Percentiles rank a stretch among this genome's conserved stretches.
Conservation (phyloP, 148 eudicot species). For the Gaultheria prostrata region DNA sequence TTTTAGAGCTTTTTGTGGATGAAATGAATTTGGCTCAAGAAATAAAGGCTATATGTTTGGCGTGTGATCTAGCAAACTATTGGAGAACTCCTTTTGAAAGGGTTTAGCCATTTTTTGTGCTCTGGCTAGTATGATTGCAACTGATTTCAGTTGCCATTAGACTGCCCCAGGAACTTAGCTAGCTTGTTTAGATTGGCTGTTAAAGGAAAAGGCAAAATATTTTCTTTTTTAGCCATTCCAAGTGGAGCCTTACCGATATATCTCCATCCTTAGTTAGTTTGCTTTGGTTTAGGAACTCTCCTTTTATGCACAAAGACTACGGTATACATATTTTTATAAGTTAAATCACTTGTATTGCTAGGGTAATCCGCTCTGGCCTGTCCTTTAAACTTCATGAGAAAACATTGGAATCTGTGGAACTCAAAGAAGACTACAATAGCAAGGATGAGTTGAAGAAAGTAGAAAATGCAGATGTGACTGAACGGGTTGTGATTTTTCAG, state of each 20-base stretch:
- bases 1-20: background rate
- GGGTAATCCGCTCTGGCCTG: conserved; percentile 32
- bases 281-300: background rate
- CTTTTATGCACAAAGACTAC: background rate
- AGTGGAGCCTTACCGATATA: background rate
- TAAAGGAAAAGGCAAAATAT: background rate
- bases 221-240: background rate
- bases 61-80: background rate
- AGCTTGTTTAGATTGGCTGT: background rate
- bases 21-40: background rate
- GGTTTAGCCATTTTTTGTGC: background rate
- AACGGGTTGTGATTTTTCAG: conserved; percentile 39
- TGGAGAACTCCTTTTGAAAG: background rate
- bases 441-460: conserved; percentile 12
- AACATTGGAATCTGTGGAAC: conserved; percentile 1
- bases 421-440: background rate
- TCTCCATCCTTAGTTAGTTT: background rate
- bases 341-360: conserved; percentile 27
- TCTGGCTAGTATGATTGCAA: background rate
- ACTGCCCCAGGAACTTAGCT: background rate
- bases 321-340: background rate
- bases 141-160: background rate
- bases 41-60: background rate
- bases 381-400: conserved; percentile 21
- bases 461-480: conserved; percentile 21